Percentiles rank a stretch among this genome's conserved stretches.
These are phyloP conservation scores for Amoebophrya sp. DNA, from an alignment of 169 alveolate species.

Conservation along the genomic window DNA sequence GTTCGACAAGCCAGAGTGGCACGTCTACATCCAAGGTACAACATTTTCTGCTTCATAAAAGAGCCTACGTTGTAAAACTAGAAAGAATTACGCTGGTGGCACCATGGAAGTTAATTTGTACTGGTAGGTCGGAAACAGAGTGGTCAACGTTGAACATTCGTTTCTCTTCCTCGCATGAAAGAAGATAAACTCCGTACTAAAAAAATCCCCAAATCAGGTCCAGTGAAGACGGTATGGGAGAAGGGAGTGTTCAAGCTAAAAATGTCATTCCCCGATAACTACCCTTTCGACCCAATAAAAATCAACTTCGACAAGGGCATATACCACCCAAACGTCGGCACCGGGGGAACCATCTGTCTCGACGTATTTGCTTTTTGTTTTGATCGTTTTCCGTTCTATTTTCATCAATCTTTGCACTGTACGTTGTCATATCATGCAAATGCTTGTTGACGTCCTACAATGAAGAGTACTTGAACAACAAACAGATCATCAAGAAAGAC, in stretches of 20 bases:
- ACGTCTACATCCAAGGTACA: neutral
- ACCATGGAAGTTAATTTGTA: neutral
- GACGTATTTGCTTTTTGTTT: conserved; percentile 3
- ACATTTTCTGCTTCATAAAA: neutral
- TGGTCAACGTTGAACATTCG: neutral
- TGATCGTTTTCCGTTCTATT: no score
- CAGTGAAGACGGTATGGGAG: neutral
- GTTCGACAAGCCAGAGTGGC: conserved; percentile 23
- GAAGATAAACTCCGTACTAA: neutral
- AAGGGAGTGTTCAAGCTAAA: conserved; percentile 1
- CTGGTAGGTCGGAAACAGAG: neutral
- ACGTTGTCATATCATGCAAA: no score
- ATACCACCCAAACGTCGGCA: neutral
- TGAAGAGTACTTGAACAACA: no score
- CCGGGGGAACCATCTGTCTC: conserved; percentile 7
- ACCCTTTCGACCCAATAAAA: neutral
- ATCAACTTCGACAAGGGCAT: neutral
- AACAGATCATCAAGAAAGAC: neutral
- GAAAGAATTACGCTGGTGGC: neutral
- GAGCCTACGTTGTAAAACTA: neutral
- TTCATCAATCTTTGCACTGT: no score
- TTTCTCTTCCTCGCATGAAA: no score
- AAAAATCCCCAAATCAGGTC: neutral
- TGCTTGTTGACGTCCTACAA: no score
- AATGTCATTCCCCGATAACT: neutral